phyloP scores from a whole-genome alignment of 192 early-diverging fungal genomes.

The Glomus cerebriforme region DNA sequence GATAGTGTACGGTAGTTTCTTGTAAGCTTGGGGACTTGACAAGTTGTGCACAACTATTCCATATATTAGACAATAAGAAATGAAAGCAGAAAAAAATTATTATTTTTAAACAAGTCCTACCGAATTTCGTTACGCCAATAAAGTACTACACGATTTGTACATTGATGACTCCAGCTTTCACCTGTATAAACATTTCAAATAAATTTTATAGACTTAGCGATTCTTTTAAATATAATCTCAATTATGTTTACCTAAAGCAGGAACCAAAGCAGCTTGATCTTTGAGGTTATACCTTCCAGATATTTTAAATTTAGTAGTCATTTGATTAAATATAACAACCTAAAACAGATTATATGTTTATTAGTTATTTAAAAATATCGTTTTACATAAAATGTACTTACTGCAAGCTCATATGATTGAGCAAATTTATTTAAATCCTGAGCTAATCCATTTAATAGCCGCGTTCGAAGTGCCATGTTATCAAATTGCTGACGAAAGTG shows the following conservation, averaged over 20 bases:
- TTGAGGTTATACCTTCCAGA: not conserved
- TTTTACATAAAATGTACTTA: not conserved
- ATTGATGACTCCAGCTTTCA: constrained; percentile 18
- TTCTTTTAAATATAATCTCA: not conserved
- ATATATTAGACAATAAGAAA: not conserved
- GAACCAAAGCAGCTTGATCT: constrained; percentile 14
- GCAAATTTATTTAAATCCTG: constrained; percentile 27
- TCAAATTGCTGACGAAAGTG: constrained; percentile 19
- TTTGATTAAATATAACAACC: constrained; percentile 32
- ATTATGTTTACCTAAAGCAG: constrained; percentile 13
- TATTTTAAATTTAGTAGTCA: constrained; percentile 25
- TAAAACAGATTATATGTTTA: not conserved
- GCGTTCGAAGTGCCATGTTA: constrained; percentile 22
- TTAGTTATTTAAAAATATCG: not conserved
- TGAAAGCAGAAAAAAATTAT: not conserved
- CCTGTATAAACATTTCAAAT: constrained; percentile 8
- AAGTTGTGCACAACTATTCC: constrained; percentile 23
- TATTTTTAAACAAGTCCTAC: not conserved
- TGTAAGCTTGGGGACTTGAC: constrained; percentile 20
- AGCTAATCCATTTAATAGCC: constrained; percentile 18
- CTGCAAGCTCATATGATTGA: constrained; percentile 17
- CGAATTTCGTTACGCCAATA: constrained; percentile 28
- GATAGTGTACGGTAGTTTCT: constrained; percentile 1
- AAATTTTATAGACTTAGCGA: not conserved
- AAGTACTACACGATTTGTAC: constrained; percentile 19